phyloP scores from a whole-genome alignment of 2,329 filamentous ascomycete species.

The Alternaria incomplexa region DNA sequence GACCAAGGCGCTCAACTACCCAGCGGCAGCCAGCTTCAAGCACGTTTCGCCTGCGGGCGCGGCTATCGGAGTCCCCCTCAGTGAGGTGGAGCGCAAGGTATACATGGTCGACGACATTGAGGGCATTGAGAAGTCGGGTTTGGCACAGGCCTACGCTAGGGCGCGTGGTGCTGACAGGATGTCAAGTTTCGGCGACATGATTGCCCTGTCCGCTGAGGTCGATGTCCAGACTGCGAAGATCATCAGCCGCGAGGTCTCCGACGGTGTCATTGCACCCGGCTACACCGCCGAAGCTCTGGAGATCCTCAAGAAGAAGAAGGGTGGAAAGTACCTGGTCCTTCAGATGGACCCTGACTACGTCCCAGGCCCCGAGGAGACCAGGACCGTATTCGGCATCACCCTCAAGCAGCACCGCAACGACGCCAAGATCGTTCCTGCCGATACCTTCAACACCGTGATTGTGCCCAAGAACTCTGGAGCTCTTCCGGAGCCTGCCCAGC shows the following conservation, averaged over 20 bases:
- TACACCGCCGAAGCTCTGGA: constrained; percentile 86
- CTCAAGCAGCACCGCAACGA: constrained; percentile 94
- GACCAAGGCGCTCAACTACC: constrained; percentile 82
- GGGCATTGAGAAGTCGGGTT: constrained; percentile 81
- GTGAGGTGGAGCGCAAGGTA: constrained; percentile 87
- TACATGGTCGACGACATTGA: constrained; percentile 98
- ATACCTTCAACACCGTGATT: constrained; percentile 83
- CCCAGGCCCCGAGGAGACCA: constrained; percentile 75
- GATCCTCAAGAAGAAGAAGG: constrained; percentile 97
- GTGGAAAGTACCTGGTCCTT: constrained; percentile 92
- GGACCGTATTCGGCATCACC: constrained; percentile 88
- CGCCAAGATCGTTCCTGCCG: constrained; percentile 77
- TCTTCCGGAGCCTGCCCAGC: constrained; percentile 80
- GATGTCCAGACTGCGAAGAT: constrained; percentile 88
- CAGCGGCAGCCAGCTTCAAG: constrained; percentile 95
- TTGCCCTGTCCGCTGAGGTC: constrained; percentile 88
- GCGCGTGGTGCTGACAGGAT: constrained; percentile 96
- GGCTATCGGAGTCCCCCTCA: constrained; percentile 88
- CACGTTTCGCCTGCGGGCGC: constrained; percentile 97
- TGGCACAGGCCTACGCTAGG: constrained; percentile 94
- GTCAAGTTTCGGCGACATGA: constrained; percentile 97
- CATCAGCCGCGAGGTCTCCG: constrained; percentile 96
- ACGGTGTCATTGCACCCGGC: constrained; percentile 90
- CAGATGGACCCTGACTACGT: constrained; percentile 90
- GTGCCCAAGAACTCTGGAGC: constrained; percentile 78